These are phyloP conservation scores for Annona cherimola DNA, from an alignment of 164 flowering plant genomes.

Conservation along the genomic window DNA sequence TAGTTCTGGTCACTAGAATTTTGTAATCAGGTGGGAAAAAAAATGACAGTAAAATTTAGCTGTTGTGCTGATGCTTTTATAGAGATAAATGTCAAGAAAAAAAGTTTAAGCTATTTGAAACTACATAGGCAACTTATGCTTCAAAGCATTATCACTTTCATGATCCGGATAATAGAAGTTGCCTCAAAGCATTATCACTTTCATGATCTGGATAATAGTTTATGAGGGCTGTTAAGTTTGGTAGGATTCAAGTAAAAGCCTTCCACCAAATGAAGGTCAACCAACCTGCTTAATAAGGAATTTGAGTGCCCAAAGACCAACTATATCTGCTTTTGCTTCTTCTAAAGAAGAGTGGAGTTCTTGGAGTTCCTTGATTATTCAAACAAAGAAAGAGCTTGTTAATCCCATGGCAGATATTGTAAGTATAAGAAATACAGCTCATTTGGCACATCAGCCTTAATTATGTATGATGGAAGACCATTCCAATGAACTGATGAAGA, in stretches of 20 bases:
- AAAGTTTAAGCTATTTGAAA: background rate
- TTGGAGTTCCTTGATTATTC: conserved; percentile 68
- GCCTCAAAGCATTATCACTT: too few relatives aligned
- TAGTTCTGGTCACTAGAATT: too few relatives aligned
- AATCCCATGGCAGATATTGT: background rate
- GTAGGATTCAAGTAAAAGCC: background rate
- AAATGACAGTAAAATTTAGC: too few relatives aligned
- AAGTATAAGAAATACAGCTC: background rate
- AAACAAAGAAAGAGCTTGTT: conserved; percentile 8
- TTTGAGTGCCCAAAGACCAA: conserved; percentile 92
- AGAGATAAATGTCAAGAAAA: background rate
- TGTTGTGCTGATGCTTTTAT: background rate
- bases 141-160: background rate
- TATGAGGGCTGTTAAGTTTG: background rate
- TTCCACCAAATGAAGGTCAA: background rate
- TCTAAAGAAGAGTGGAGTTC: conserved; percentile 92
- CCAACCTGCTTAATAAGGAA: conserved; percentile 68
- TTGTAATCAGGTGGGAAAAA: too few relatives aligned
- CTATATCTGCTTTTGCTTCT: conserved; percentile 98
- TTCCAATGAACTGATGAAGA: background rate
- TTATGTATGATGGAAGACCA: background rate
- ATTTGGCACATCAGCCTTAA: background rate
- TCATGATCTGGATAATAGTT: background rate
- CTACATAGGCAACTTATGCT: background rate
- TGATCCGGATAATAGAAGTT: background rate